Base-by-base conservation (phyloP, 306 rosid genomes). In the Acacia confusa region DNA sequence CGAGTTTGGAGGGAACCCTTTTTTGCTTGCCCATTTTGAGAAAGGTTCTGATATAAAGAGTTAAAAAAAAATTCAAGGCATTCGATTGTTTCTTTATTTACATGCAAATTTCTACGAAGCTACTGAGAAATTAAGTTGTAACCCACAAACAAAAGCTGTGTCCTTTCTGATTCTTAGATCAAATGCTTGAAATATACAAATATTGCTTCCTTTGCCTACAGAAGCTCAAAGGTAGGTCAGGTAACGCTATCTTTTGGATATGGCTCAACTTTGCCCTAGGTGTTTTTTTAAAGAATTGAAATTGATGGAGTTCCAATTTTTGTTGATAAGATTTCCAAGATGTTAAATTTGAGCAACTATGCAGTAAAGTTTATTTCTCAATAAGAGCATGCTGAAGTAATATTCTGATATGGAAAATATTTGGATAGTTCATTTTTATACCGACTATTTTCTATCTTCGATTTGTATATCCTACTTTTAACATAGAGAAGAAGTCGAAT, bases 251-350 rank as follows among this genome's bases (percentile, higher is more conserved):
- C 24, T 38, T 68, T 38, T 40, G 28, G 48, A 40, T 68, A 10
- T 38, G 73, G 47, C 47, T 36, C 43, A 68, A 68, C 43, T 24
- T 68, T 68, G 8, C 47, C 72, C 48, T 20, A 38, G 9, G 16
- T 68, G 9, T 9, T 19, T 8, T 68, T 41, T 22, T 10, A 2
- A 57, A n/a, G 9, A 24, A n/a, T 13, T n/a, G 45, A 40, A 69
- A 69, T 41, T n/a, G 53, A 69, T 38, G 28, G 50, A 69, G 30
- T 69, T 69, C 53, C 74, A n/a, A 22, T 69, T 69, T 69, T 69
- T 69, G 50, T n/a, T n/a, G 53, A 41, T 32, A 41, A 69, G 17
- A 25, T 40, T 40, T 69, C 30, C 22, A 22, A 41, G 15, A 69
- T 40, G 19, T 69, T 32, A 11, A 68, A 40, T 47, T 47, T 47